Base-by-base conservation (phyloP, 2,329 filamentous ascomycete species). In the Penicillium corylophilum region DNA sequence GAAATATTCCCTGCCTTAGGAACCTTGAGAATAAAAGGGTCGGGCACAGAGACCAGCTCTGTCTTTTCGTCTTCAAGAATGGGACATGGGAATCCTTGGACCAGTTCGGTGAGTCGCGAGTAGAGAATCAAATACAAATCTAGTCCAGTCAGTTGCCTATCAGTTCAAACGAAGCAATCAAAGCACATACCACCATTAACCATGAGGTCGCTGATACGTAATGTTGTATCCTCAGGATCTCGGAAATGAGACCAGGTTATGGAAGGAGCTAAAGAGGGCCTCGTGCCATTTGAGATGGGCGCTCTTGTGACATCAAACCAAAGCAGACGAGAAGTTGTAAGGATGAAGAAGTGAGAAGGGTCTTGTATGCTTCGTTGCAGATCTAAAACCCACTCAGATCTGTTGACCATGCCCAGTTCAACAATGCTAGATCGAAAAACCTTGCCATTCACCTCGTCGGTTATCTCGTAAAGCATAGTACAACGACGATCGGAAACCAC, bases 341-440 rank as follows among this genome's bases (percentile, higher is more conserved):
- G 63, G 29, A 85, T 68, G 45, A 80, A 80, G 43, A 82, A 63
- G 20, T 75, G 72, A 24, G 74, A 70, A 13, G 65, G 60, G 42
- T 74, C 68, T 4, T 57, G 64, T 10, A 74, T 68, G 55, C 79
- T 76, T 46, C 68, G 64, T 55, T 73, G 72, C 18, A 83, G 60
- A 56, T 82, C 80, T 31, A 86, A 62, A 38, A 85, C 78, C 80
- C 82, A 83, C 51, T 79, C 74, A 5, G 70, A 70, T 33, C 66
- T 57, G 41, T 64, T 67, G 16, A 57, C 55, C 45, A 74, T 61
- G 10, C 67, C 65, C 38, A 78, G 58, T 44, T 74, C 67, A 51
- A 77, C 61, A 12, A 60, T 42, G 43, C 64, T 65, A 31, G 67
- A 60, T 41, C 53, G 56, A 38, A 62, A 48, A 1, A 62, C 56